Evolutionary conservation across 208 protist species (phyloP).

Genomic region (Leishmania gerbilli): DNA sequence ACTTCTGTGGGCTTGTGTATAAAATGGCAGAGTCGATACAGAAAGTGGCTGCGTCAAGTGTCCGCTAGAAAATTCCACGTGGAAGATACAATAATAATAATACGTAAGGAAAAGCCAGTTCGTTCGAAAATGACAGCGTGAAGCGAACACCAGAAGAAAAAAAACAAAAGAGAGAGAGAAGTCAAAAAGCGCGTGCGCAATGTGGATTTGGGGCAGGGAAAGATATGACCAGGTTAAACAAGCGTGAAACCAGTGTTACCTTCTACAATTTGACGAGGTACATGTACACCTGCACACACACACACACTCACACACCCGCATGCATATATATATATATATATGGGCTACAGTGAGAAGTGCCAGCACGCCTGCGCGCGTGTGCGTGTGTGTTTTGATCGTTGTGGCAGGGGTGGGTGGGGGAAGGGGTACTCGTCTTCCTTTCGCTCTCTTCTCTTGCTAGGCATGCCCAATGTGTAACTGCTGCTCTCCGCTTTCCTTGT

Average conservation of each 20-base stretch:
- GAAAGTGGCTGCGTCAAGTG: background rate
- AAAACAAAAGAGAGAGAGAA: background rate
- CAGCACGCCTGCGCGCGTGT: background rate
- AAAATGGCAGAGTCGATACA: background rate
- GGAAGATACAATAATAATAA: background rate
- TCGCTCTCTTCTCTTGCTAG: background rate
- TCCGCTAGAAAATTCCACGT: background rate
- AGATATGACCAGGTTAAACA: background rate
- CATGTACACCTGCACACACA: slow-evolving; percentile 2
- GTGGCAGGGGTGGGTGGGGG: background rate
- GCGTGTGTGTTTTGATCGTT: background rate
- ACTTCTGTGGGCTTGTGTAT: background rate
- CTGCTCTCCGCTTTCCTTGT: background rate
- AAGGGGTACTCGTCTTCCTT: slow-evolving; percentile 1
- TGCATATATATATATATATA: background rate
- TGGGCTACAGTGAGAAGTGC: background rate
- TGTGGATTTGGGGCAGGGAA: background rate
- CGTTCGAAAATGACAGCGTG: background rate
- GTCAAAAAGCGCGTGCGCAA: background rate
- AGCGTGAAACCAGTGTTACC: background rate
- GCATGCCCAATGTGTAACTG: background rate
- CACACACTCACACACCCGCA: background rate
- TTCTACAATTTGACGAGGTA: background rate
- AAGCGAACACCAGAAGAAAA: background rate
- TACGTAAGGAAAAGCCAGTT: slow-evolving; percentile 5